Base-by-base conservation (phyloP, 2,329 filamentous ascomycete species). In the Colletotrichum sp. region DNA sequence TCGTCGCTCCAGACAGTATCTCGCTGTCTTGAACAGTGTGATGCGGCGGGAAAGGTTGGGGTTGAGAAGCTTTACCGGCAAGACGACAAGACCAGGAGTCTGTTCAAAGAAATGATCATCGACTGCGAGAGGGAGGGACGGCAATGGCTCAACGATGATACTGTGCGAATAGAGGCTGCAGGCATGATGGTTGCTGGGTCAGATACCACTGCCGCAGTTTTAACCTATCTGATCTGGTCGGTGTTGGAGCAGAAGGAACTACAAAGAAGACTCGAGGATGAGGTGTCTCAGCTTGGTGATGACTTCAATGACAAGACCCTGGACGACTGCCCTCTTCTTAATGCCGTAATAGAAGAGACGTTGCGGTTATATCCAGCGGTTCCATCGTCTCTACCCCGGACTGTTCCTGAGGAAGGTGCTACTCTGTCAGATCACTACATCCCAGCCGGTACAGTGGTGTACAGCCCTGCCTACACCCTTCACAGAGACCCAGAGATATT, bases 131-230 rank as follows among this genome's bases (percentile, higher is more conserved):
- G 13, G 3, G 67, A 71, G 4, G 60, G 32, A 2, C 30, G 39
- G 2, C 32, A 16, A 6, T 70, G 59, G 57, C 24, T 71, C 16
- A 59, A 36, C 1, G 67, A 71, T 3, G 26, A 78, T 2, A 86
- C 89, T n/a, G 81, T 89, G 3, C 67, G 78, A 5, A 78, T 79
- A 21, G 86, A 89, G 59, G 88, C 88, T 0, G 81, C 83, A 15
- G 79, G 78, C 0, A 89, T 88, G 78, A 90, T 91, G 69, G 76
- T 88, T 7, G 90, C 89, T 1, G 90, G 89, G 5, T 88, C 84
- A 39, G 89, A 90, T 73, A 91, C 89, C 0, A 90, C 89, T 0
- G 86, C 89, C 2, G 84, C 85, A 16, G 87, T 88, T 0, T 75
- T 91, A 49, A 90, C 89, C 0, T 91, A 90, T 71, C 80, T 89